Evolutionary conservation across 2,329 filamentous ascomycete species (phyloP).

Genomic region (Cladobotryum mycophilum): DNA sequence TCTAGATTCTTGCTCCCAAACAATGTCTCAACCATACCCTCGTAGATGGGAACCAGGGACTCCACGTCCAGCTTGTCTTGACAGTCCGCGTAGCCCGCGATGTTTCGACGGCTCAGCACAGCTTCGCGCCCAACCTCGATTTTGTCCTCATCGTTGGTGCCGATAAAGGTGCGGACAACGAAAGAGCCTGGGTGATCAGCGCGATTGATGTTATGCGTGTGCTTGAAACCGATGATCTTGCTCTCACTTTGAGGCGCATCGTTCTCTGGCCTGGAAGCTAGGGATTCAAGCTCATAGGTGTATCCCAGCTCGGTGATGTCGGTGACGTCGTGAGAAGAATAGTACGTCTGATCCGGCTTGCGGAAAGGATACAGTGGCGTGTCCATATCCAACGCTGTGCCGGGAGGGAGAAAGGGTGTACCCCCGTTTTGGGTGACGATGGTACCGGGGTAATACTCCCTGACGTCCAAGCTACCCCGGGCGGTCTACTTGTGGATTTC

Average conservation of each 20-base stretch:
- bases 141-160: neutral
- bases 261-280: neutral
- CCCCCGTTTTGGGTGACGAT: conserved; percentile 12
- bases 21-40: neutral
- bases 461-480: conserved; percentile 1
- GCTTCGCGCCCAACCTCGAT: conserved; percentile 12
- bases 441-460: conserved; percentile 10
- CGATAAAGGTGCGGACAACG: conserved; percentile 15
- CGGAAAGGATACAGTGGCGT: conserved; percentile 15
- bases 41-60: conserved; percentile 10
- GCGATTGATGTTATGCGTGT: conserved; percentile 15
- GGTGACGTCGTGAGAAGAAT: conserved; percentile 4
- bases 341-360: neutral
- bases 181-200: conserved; percentile 18
- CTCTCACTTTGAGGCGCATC: neutral
- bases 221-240: conserved; percentile 8
- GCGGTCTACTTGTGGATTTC: conserved; percentile 6
- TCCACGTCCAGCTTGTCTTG: conserved; percentile 15
- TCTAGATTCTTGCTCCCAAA: too few relatives aligned
- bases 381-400: conserved; percentile 7
- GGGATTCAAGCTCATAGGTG: conserved; percentile 5
- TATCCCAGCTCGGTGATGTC: conserved; percentile 14
- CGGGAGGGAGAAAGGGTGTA: conserved; percentile 8
- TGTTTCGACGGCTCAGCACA: conserved; percentile 20
- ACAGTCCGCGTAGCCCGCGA: conserved; percentile 20